Evolutionary conservation across 2,329 filamentous ascomycete species (phyloP), one percentile per base, ranked within the genome.

Genomic region (Davidsoniella eucalypti): DNA sequence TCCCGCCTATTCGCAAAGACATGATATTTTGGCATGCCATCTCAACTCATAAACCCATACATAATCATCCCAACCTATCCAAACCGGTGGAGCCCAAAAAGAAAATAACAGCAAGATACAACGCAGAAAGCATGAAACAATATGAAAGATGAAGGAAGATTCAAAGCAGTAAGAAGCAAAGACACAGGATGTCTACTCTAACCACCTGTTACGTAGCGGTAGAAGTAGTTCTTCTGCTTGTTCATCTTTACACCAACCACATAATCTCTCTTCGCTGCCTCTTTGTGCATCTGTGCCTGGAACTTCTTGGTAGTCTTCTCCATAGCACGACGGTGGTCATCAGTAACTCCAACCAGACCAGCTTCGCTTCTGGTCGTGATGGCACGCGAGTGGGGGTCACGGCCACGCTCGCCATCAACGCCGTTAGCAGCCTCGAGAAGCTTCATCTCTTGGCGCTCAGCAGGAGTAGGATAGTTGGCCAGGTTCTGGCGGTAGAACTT

Each of bases 401-500:
- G 52, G 10, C 44, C 38, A 9, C 46, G 40, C n/a, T 48, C 38
- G 36, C 51, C 42, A 10, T 60, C 60, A 6, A 57, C 55, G 12
- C 48, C 50, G 26, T 53, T 55, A 46, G 62, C 60, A 3, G 56
- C 63, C 54, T 81, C 74, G 52, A 85, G 75, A 4, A 78, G 73
- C 53, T 81, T 70, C 57, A 78, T 79, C 57, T 81, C 74, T 52
- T 76, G 72, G 49, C 84, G 81, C 65, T 94, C 87, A 52, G 84
- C 82, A 0, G 80, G 68, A 2, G 84, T 80, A 2, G 87, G 87
- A 63, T 94, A 82, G 63, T 78, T 84, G 64, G 83, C 80, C 41
- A 98, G 71, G 65, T 96, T 96, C 68, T 98, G 92, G 53, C 86
- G 81, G 69, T 80, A 98, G 67, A 96, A 96, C 57, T 76, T 80